Evolutionary conservation across 192 early-diverging fungal species (phyloP), one percentile per base, ranked within the genome.

Genomic region (Powellomyces hirtus): DNA sequence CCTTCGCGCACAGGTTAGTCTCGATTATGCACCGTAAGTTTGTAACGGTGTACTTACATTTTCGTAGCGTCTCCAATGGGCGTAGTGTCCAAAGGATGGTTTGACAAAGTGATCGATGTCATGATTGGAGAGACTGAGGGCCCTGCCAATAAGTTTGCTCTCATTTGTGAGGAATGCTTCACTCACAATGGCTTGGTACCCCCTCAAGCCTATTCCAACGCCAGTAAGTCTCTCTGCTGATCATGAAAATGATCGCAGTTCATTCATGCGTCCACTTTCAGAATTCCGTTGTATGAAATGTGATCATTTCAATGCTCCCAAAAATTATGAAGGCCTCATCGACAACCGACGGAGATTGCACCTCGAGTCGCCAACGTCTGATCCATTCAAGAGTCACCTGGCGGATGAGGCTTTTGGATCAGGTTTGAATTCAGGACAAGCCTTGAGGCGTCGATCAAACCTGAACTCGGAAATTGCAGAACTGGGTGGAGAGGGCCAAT

Each of bases 151-250:
- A 93, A 93, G 68, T 98, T 94, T 69, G 97, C 97, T 20, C 81
- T 98, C 29, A 91, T 98, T 38, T 98, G 97, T 73, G 81, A 89
- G 31, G 80, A 87, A 40, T 98, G 97, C 76, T 94, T 87, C 70
- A 85, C 87, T 0, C 95, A 97, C 73, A 98, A 98, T 75, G 97
- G 97, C 0, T 79, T 98, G 38, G 91, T 90, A 11, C 79, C 91
- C 33, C 89, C 92, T 8, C 83, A 93, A 29, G 92, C 95, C 52
- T 85, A 82, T 55, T 29, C 69, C 5, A 67, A 29, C 20, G 71
- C 80, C 26, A 74, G 80, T 82, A 82, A 61, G 74, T 66, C 34
- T 60, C 0, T 14, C 22, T 7, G 34, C 4, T 18, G 1, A 29
- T 36, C 29, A 7, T 2, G 13, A 64, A 6, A 1, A 6, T 11